These are phyloP conservation scores for Thielaviopsis musarum DNA, from an alignment of 2,329 filamentous ascomycete species.

Conservation along the genomic window DNA sequence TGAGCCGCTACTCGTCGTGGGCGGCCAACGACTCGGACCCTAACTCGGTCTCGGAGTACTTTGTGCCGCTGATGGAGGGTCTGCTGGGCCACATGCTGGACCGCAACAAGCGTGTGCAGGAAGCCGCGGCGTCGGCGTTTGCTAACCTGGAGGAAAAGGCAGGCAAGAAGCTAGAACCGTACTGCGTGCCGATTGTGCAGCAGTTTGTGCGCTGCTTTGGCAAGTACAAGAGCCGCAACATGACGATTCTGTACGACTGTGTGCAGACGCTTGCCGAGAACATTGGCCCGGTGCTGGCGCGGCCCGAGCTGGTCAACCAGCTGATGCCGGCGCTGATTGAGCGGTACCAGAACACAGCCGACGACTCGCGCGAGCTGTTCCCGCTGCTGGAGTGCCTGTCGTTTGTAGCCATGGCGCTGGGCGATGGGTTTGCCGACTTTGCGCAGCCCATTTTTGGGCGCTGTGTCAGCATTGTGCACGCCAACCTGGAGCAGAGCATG, in stretches of 20 bases:
- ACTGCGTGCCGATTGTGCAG: constrained; percentile 74
- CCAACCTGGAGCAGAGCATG: constrained; percentile 70
- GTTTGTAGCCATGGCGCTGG: constrained; percentile 78
- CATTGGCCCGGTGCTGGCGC: constrained; percentile 66
- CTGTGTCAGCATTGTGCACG: constrained; percentile 80
- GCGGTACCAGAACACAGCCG: constrained; percentile 71
- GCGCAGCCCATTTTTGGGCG: constrained; percentile 72
- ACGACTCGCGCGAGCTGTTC: constrained; percentile 86
- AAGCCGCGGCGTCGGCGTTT: constrained; percentile 89
- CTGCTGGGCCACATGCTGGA: constrained; percentile 91
- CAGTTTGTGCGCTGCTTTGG: constrained; percentile 87
- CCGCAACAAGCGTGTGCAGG: constrained; percentile 93
- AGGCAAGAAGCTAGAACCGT: constrained; percentile 61
- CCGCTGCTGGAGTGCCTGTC: constrained; percentile 91
- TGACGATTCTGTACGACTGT: constrained; percentile 97
- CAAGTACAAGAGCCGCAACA: constrained; percentile 96
- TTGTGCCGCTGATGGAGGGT: constrained; percentile 94
- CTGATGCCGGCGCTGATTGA: constrained; percentile 87
- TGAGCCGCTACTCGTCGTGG: constrained; percentile 88
- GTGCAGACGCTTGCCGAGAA: constrained; percentile 92
- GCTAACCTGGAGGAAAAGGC: constrained; percentile 92
- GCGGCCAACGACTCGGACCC: constrained; percentile 57
- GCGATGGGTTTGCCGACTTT: constrained; percentile 67
- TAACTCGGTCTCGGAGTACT: constrained; percentile 56
- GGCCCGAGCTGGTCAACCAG: constrained; percentile 61